Evolutionary conservation across 768 basidiomycete genomes (phyloP).

Genomic region (Epithele typhae): DNA sequence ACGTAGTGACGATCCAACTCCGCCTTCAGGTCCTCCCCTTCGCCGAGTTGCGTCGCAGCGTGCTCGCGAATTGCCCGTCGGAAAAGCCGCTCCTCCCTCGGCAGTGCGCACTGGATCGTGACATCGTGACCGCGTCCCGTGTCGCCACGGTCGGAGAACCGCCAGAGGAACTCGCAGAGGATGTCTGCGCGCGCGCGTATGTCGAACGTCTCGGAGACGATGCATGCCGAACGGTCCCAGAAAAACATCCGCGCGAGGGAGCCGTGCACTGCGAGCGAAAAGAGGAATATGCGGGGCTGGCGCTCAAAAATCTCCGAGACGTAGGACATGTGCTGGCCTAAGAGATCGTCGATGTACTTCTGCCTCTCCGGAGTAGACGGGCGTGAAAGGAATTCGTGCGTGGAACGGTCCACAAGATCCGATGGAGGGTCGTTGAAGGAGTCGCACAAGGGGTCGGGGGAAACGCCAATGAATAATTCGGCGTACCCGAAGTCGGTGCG

Average conservation of each 20-base stretch:
- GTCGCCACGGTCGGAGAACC: slow-evolving; percentile 17
- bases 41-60: background rate
- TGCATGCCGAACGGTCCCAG: slow-evolving; percentile 29
- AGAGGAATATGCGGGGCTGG: slow-evolving; percentile 27
- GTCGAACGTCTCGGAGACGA: slow-evolving; percentile 27
- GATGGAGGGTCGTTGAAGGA: no score
- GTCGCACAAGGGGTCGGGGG: no score
- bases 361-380: no score
- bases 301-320: slow-evolving; percentile 8
- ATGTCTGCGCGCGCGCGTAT: slow-evolving; percentile 12
- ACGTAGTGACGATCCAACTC: background rate
- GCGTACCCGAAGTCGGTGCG: no score
- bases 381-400: no score
- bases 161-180: slow-evolving; percentile 29
- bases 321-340: slow-evolving; percentile 1
- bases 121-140: slow-evolving; percentile 24
- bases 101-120: slow-evolving; percentile 1
- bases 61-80: background rate
- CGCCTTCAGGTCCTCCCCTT: background rate
- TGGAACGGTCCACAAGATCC: no score
- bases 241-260: slow-evolving; percentile 26
- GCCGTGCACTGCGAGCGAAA: slow-evolving; percentile 26
- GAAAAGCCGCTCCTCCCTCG: background rate
- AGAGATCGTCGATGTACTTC: background rate
- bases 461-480: slow-evolving; percentile 6